Conservation (phyloP, 129 eudicot genomes). For the Flaveria trinervia region DNA sequence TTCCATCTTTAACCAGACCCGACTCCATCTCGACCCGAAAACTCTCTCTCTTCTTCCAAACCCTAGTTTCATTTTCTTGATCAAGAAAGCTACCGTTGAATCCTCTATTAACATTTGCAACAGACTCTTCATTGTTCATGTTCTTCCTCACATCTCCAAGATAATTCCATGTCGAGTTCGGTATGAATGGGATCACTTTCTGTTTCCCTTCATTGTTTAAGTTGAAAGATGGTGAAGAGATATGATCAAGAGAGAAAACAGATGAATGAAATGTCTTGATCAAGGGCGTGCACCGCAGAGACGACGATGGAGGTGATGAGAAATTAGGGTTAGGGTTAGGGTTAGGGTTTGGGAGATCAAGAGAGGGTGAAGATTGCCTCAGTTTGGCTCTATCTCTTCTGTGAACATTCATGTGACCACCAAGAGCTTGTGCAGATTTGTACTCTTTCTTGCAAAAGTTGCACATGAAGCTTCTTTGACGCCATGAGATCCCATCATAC, state of each 20-base stretch:
- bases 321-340: constrained; percentile 52
- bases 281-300: neutral
- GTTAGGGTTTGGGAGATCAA: constrained; percentile 36
- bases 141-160: constrained; percentile 35
- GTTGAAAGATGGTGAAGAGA: constrained; percentile 15
- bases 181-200: constrained; percentile 14
- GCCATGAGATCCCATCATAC: constrained; percentile 57
- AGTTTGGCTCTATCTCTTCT: constrained; percentile 69
- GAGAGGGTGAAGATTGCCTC: constrained; percentile 43
- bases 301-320: constrained; percentile 16
- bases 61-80: constrained; percentile 31
- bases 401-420: constrained; percentile 85
- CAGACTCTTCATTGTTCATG: constrained; percentile 23
- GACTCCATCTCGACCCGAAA: constrained; percentile 41
- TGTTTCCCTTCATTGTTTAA: constrained; percentile 23
- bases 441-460: constrained; percentile 69
- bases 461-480: constrained; percentile 64
- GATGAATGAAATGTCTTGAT: constrained; percentile 32
- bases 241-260: constrained; percentile 12
- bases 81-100: neutral
- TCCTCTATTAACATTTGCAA: constrained; percentile 8
- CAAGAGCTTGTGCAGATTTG: constrained; percentile 87
- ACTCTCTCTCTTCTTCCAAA: constrained; percentile 43
- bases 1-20: constrained; percentile 48
- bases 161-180: constrained; percentile 20